These are phyloP conservation scores for Cryphonectria radicalis DNA, from an alignment of 2,329 filamentous ascomycete genomes.

Conservation along the genomic window DNA sequence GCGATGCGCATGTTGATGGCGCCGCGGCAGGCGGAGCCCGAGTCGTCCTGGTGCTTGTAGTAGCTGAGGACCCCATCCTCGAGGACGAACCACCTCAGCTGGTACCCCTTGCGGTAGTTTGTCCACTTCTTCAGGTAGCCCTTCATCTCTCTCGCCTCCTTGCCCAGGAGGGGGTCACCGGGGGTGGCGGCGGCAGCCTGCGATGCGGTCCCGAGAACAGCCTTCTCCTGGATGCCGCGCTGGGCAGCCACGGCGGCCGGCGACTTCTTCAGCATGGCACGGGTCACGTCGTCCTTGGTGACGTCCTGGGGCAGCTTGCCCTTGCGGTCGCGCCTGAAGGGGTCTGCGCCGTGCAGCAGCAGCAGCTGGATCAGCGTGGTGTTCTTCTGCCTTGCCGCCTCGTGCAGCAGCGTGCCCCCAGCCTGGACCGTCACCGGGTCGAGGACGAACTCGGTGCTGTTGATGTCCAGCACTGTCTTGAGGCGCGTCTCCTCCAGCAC, in stretches of 20 bases:
- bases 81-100: slow-evolving; percentile 95
- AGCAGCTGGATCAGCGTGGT: slow-evolving; percentile 86
- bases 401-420: slow-evolving; percentile 92
- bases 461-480: slow-evolving; percentile 87
- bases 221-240: slow-evolving; percentile 94
- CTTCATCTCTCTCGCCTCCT: slow-evolving; percentile 95
- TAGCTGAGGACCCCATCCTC: slow-evolving; percentile 98
- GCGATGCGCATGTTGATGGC: slow-evolving; percentile 99
- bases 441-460: slow-evolving; percentile 85
- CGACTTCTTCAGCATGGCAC: slow-evolving; percentile 88
- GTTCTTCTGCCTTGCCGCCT: slow-evolving; percentile 88
- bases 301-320: slow-evolving; percentile 95
- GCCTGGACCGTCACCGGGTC: slow-evolving; percentile 76
- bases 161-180: slow-evolving; percentile 69
- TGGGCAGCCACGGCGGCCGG: slow-evolving; percentile 94
- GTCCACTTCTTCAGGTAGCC: slow-evolving; percentile 99
- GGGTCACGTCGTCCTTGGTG: slow-evolving; percentile 90
- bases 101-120: slow-evolving; percentile 96
- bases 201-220: slow-evolving; percentile 75
- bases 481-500: slow-evolving; percentile 84
- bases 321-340: slow-evolving; percentile 91
- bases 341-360: slow-evolving; percentile 91
- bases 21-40: slow-evolving; percentile 91
- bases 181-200: slow-evolving; percentile 59
- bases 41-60: slow-evolving; percentile 98